Evolutionary conservation across 176 grass and related monocot genomes (phyloP), one percentile per base, ranked within the genome.

Genomic region (Areca catechu): DNA sequence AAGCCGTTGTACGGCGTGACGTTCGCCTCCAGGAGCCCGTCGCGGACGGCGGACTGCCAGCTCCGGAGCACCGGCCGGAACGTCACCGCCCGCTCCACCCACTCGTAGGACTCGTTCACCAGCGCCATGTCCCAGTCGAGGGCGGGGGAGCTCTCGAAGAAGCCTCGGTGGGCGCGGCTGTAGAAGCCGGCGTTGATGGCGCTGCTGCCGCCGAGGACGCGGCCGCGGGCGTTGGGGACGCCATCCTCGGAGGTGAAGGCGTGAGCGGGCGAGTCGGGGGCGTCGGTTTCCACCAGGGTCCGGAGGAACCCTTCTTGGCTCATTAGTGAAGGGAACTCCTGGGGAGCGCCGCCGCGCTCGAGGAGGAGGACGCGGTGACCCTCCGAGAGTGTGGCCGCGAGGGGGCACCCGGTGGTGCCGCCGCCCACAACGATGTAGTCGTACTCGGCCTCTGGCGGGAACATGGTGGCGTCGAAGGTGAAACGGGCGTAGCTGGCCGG

Each of bases 181-280:
- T 95, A 95, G 79, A 95, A 95, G 2, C 90, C 85, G 12, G 82
- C 85, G 52, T 89, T 83, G 73, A 95, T 86, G 19, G 76, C 24
- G 58, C 58, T 60, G 58, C 58, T 60, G 27, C 58, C 58, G 16
- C 58, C 58, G 16, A 60, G 25, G 28, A 60, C 58, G n/a, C 58
- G 58, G 17, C 58, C 58, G 1, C 58, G 58, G 28, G 25, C 16
- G 58, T 60, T 60, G 24, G 58, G 27, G 58, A 60, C 27, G 27
- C 58, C 58, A 5, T 60, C 58, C 24, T 43, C 25, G 25, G 58
- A 60, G 58, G 17, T 37, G 58, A 60, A 60, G 24, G 7, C 7
- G 17, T 60, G 58, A 24, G 27, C 16, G 2, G 58, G 58, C 15
- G 58, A 60, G 17, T 60, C 58, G 5, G 16, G 28, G 5, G 16